Percentiles rank a stretch among this genome's conserved stretches.
Evolutionary conservation across 768 basidiomycete species (phyloP).

Genomic region (Tricholoma terreum): DNA sequence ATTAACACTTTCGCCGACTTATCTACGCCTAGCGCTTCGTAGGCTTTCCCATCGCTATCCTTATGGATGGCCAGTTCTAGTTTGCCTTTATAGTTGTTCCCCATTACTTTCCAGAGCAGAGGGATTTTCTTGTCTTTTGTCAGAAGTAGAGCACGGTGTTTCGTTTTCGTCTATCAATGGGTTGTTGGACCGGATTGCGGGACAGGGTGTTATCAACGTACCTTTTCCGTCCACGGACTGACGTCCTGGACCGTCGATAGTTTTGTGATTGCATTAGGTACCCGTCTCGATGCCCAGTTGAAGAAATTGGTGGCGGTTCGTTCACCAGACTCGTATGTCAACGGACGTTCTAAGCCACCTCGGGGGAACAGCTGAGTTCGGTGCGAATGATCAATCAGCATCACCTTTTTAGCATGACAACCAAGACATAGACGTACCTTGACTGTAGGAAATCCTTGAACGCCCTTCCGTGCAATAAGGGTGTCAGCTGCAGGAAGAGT

Average conservation of each 20-base stretch:
- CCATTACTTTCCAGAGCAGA: conserved; percentile 76
- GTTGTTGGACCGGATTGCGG: neutral
- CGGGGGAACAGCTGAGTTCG: conserved; percentile 66
- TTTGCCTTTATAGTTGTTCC: conserved; percentile 64
- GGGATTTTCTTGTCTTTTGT: conserved; percentile 77
- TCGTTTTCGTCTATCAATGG: conserved; percentile 21
- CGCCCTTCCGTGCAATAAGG: conserved; percentile 38
- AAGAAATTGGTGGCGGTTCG: conserved; percentile 71
- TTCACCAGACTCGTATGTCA: conserved; percentile 65
- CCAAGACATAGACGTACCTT: conserved; percentile 53
- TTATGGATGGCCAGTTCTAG: conserved; percentile 62
- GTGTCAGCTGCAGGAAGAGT: neutral
- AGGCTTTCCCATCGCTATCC: conserved; percentile 62
- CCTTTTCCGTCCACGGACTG: conserved; percentile 65
- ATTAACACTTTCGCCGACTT: conserved; percentile 67
- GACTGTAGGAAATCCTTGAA: conserved; percentile 92
- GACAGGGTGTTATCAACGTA: conserved; percentile 34
- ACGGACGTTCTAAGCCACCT: conserved; percentile 58
- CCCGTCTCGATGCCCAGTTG: conserved; percentile 69
- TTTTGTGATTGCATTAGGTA: conserved; percentile 70
- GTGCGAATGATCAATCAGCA: conserved; percentile 5
- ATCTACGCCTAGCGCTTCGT: conserved; percentile 57
- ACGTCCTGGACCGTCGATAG: conserved; percentile 57
- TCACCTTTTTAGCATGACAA: too few species aligned
- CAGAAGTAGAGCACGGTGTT: conserved; percentile 61